These are phyloP conservation scores for Malania oleifera DNA, from an alignment of 164 flowering plant species.

Conservation along the genomic window DNA sequence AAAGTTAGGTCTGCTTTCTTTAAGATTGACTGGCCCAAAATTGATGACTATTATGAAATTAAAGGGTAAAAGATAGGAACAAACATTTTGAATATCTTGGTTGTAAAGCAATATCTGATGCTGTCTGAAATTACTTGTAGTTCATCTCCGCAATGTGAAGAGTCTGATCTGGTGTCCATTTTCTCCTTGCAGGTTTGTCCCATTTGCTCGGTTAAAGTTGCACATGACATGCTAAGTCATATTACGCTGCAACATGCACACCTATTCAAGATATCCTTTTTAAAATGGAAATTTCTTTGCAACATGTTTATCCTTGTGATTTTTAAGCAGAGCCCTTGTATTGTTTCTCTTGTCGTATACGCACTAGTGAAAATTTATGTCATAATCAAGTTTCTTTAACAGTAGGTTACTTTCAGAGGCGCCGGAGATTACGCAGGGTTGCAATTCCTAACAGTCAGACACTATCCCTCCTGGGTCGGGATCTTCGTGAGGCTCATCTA, in stretches of 20 bases:
- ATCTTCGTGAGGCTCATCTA: constrained; percentile 88
- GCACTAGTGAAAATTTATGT: not conserved
- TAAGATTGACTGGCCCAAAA: no score
- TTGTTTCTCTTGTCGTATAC: no score
- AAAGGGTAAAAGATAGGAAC: no score
- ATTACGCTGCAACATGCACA: constrained; percentile 82
- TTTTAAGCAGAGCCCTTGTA: no score
- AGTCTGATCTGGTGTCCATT: constrained; percentile 1
- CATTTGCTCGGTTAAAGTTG: constrained; percentile 74
- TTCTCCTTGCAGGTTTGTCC: constrained; percentile 70
- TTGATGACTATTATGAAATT: no score
- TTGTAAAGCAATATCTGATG: no score
- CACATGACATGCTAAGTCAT: constrained; percentile 76
- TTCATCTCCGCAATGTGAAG: not conserved
- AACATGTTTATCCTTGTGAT: not conserved
- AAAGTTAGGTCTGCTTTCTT: no score
- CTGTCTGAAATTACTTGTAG: no score
- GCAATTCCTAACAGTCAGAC: constrained; percentile 74
- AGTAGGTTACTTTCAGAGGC: constrained; percentile 62
- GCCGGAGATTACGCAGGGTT: constrained; percentile 74
- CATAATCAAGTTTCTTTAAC: constrained; percentile 26
- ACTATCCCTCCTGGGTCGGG: constrained; percentile 68
- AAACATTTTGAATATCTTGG: no score
- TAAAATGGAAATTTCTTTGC: not conserved
- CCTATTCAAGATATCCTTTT: constrained; percentile 78